Conservation (phyloP, 2,329 filamentous ascomycete species). For the Tolypocladium guangdongense region DNA sequence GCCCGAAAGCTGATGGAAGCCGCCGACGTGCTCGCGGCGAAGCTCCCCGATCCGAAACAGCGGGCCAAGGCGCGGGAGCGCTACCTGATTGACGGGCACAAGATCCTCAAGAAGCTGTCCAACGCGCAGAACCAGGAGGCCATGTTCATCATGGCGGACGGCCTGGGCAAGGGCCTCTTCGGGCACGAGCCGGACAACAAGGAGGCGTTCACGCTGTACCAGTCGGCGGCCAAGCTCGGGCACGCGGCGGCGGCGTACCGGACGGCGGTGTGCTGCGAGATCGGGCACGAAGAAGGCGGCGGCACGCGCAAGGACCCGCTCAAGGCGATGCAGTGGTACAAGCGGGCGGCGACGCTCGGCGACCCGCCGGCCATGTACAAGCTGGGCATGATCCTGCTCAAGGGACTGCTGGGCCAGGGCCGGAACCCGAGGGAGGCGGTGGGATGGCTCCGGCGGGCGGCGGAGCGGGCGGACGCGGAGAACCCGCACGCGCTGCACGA, state of each 20-base stretch:
- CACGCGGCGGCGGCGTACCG: conserved; percentile 84
- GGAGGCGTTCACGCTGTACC: conserved; percentile 87
- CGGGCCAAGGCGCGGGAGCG: conserved; percentile 69
- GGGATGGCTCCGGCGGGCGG: conserved; percentile 85
- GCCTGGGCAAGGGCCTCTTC: conserved; percentile 70
- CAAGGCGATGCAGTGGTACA: conserved; percentile 98
- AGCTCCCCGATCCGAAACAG: conserved; percentile 56
- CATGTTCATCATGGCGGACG: conserved; percentile 90
- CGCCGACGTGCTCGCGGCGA: conserved; percentile 58
- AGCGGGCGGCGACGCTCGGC: conserved; percentile 78
- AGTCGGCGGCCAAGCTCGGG: conserved; percentile 81
- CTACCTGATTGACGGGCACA: conserved; percentile 77
- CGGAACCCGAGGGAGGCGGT: conserved; percentile 78
- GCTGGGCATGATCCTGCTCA: conserved; percentile 89
- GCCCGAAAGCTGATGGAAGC: conserved; percentile 84
- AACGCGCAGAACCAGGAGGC: conserved; percentile 65
- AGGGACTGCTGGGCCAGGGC: conserved; percentile 81
- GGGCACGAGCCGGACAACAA: conserved; percentile 75
- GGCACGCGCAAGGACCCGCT: conserved; percentile 83
- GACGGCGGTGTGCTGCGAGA: conserved; percentile 93
- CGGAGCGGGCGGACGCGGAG: conserved; percentile 74
- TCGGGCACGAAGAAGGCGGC: conserved; percentile 87
- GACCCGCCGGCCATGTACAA: conserved; percentile 97
- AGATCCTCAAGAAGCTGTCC: conserved; percentile 81
- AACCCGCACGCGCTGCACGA: conserved; percentile 96